Evolutionary conservation across 2,329 filamentous ascomycete species (phyloP).

Genomic region (Bipolaris cookei): DNA sequence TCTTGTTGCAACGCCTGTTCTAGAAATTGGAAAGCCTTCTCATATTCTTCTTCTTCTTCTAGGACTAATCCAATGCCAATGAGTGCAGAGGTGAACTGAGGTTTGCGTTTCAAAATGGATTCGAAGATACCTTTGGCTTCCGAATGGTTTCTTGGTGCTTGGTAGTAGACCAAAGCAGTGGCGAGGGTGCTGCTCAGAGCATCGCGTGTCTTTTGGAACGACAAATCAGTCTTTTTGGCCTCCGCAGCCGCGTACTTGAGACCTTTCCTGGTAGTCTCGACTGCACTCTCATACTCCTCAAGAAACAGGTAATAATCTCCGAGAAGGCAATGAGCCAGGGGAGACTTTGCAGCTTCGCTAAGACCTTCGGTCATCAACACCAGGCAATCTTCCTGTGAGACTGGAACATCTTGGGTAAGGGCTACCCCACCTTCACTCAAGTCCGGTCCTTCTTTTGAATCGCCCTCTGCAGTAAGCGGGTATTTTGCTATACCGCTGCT

Average conservation of each 20-base stretch:
- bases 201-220: slow-evolving; percentile 66
- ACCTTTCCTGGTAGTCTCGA: slow-evolving; percentile 79
- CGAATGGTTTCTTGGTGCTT: slow-evolving; percentile 85
- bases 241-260: slow-evolving; percentile 66
- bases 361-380: slow-evolving; percentile 73
- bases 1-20: slow-evolving; percentile 77
- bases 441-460: slow-evolving; percentile 48
- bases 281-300: slow-evolving; percentile 83
- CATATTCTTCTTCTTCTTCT: slow-evolving; percentile 90
- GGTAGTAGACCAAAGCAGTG: slow-evolving; percentile 88
- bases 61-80: slow-evolving; percentile 91
- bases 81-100: slow-evolving; percentile 77
- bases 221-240: slow-evolving; percentile 69
- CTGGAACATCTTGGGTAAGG: slow-evolving; percentile 57
- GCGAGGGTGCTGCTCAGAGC: slow-evolving; percentile 78
- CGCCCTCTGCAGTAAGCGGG: slow-evolving; percentile 55
- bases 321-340: slow-evolving; percentile 82
- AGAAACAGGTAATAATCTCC: slow-evolving; percentile 82
- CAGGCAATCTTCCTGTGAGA: slow-evolving; percentile 79
- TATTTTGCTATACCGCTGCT: slow-evolving; percentile 86
- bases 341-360: slow-evolving; percentile 64
- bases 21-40: slow-evolving; percentile 80
- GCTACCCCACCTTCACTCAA: slow-evolving; percentile 53
- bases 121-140: slow-evolving; percentile 90
- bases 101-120: slow-evolving; percentile 75